Percentiles rank a stretch among this genome's conserved stretches.
These are phyloP conservation scores for Perilla frutescens DNA, from an alignment of 257 asterid species.

Conservation along the genomic window DNA sequence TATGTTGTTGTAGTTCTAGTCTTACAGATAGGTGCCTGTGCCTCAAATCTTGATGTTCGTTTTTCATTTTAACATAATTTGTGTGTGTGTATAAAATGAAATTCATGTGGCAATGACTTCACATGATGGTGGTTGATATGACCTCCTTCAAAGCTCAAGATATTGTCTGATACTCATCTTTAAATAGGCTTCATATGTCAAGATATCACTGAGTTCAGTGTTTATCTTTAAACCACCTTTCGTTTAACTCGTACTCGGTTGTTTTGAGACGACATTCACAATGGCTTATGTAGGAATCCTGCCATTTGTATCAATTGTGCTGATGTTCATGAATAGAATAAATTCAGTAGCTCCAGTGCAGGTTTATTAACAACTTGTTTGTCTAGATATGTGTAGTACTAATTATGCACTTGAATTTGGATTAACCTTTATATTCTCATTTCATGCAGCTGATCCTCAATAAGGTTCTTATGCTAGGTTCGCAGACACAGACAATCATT, in stretches of 20 bases:
- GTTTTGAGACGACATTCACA: background rate
- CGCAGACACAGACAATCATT: constrained; percentile 71
- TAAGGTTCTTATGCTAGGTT: constrained; percentile 91
- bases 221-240: background rate
- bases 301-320: constrained; percentile 17
- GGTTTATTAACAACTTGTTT: background rate
- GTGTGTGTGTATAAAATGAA: constrained; percentile 9
- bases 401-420: constrained; percentile 20
- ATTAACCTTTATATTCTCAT: constrained; percentile 29
- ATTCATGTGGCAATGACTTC: constrained; percentile 10
- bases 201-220: background rate
- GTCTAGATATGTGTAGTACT: constrained; percentile 3
- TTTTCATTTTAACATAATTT: background rate
- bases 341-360: background rate
- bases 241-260: background rate
- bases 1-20: background rate
- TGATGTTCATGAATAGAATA: constrained; percentile 16
- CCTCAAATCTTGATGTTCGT: constrained; percentile 2
- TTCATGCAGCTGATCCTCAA: constrained; percentile 71
- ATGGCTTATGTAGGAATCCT: background rate
- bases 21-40: background rate
- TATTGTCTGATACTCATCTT: constrained; percentile 3
- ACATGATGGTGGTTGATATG: background rate
- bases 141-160: constrained; percentile 16
- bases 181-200: background rate